Evolutionary conservation across 495 filamentous ascomycete species (phyloP).

Genomic region (Penicillium psychrofluorescens): DNA sequence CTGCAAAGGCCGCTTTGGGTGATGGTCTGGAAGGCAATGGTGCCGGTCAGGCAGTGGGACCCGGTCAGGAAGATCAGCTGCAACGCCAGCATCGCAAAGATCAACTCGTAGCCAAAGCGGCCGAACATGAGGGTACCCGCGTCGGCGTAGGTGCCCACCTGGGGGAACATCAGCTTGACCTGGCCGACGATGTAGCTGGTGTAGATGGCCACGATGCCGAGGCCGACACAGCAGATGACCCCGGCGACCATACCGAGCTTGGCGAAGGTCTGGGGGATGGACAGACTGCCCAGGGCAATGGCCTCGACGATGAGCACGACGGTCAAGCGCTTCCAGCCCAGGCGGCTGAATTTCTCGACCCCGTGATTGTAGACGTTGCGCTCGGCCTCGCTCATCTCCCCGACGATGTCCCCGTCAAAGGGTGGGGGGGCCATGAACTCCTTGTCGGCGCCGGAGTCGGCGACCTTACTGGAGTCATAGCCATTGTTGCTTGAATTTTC

Average conservation of each 20-base stretch:
- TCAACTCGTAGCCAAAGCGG: conserved; percentile 51
- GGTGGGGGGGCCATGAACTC: conserved; percentile 14
- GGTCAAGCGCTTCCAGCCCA: conserved; percentile 34
- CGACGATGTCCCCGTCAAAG: conserved; percentile 21
- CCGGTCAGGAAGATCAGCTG: conserved; percentile 64
- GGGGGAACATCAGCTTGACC: conserved; percentile 58
- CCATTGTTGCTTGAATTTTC: conserved; percentile 12
- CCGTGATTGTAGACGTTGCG: conserved; percentile 20
- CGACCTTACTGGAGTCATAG: conserved; percentile 14
- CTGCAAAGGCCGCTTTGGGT: conserved; percentile 54
- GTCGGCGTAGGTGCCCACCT: conserved; percentile 60
- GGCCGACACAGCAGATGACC: conserved; percentile 43
- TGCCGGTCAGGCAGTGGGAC: conserved; percentile 64
- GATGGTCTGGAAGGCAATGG: conserved; percentile 59
- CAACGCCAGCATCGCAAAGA: conserved; percentile 50
- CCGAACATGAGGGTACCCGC: conserved; percentile 53
- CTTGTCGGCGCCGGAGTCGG: conserved; percentile 14
- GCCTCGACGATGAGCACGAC: conserved; percentile 54
- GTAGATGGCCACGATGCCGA: conserved; percentile 63
- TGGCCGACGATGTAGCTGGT: conserved; percentile 66
- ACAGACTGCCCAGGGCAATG: conserved; percentile 56
- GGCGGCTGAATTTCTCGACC: conserved; percentile 23
- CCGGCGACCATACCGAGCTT: conserved; percentile 54
- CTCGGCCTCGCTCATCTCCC: conserved; percentile 27
- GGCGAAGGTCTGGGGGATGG: conserved; percentile 52